Evolutionary conservation across 805 yeast species (phyloP), one percentile per base, ranked within the genome.

Genomic region (Candida sithepensis): DNA sequence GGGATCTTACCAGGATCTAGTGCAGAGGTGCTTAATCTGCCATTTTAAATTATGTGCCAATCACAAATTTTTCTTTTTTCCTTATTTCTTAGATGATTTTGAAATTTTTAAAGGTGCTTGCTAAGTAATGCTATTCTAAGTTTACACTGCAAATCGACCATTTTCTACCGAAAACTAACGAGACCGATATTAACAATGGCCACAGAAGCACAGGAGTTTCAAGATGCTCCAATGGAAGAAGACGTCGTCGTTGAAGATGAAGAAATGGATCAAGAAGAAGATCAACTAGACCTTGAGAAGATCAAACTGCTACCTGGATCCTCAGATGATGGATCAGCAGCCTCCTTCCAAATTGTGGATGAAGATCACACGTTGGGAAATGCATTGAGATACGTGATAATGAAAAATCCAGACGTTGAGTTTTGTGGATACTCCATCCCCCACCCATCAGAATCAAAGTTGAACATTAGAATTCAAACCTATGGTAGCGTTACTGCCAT

Each of bases 351-450:
- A 68, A 85, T 94, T 51, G 66, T 81, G 28, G 94, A 90, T 57
- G 99, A 94, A 68, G 99, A 94, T 69, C 99, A 94, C 66, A 94
- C 99, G 1, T 70, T 94, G 43, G 99, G 99, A 21, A 94, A 94
- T 62, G 86, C 98, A 5, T 77, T 94, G 45, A 82, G 97, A 65
- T 91, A 90, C 68, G 82, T 92, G 65, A 89, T 94, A 58, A 90
- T 94, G 96, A 91, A 92, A 71, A 94, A 94, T 63, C 97, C 97
- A 34, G 96, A 90, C 55, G 99, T 94, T 22, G 99, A 94, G 64
- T 94, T 94, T 67, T 92, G 98, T 64, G 99, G 99, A 47, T 94
- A 94, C 71, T 89, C 97, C 39, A 94, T 94, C 56, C 99, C 99
- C 10, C 99, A 94, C 69, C 99, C 99, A 18, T 88, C 96, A 32